Percentiles rank a stretch among this genome's conserved stretches.
Evolutionary conservation across 2,329 filamentous ascomycete genomes (phyloP).

Genomic region (Sporothrix variecibatus): DNA sequence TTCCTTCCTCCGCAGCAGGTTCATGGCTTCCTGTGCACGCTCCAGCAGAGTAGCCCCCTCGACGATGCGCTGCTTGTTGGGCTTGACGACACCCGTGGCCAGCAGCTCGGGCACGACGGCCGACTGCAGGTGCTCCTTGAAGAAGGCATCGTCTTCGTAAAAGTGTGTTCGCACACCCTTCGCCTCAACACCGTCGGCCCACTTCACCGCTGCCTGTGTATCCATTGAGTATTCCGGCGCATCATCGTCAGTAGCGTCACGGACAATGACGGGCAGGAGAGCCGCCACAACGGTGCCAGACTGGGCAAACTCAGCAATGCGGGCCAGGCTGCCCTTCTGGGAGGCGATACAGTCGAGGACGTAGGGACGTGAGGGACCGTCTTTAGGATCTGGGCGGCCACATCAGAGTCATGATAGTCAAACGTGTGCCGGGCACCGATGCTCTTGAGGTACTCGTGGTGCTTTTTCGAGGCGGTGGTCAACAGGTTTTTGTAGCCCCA

Average conservation of each 20-base stretch:
- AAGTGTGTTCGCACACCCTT: constrained; percentile 10
- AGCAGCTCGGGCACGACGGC: neutral
- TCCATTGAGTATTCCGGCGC: constrained; percentile 8
- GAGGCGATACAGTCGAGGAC: constrained; percentile 20
- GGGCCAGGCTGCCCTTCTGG: neutral
- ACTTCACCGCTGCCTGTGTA: neutral
- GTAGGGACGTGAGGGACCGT: neutral
- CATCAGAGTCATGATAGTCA: neutral
- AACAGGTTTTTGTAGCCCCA: constrained; percentile 16
- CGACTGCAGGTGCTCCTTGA: constrained; percentile 8
- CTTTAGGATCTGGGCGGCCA: neutral
- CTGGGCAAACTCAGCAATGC: neutral
- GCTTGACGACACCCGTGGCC: neutral
- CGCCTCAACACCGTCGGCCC: constrained; percentile 11
- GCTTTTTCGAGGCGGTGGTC: neutral
- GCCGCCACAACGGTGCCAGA: neutral
- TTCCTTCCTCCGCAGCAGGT: neutral
- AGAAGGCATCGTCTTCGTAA: constrained; percentile 4
- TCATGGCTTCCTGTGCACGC: neutral
- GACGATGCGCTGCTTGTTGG: constrained; percentile 15
- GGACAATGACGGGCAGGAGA: neutral
- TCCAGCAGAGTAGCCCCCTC: constrained; percentile 6
- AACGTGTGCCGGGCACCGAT: neutral
- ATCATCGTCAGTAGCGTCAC: neutral
- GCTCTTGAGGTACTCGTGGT: neutral